phyloP scores from a whole-genome alignment of 192 early-diverging fungal genomes.

The Coemansia sp. region DNA sequence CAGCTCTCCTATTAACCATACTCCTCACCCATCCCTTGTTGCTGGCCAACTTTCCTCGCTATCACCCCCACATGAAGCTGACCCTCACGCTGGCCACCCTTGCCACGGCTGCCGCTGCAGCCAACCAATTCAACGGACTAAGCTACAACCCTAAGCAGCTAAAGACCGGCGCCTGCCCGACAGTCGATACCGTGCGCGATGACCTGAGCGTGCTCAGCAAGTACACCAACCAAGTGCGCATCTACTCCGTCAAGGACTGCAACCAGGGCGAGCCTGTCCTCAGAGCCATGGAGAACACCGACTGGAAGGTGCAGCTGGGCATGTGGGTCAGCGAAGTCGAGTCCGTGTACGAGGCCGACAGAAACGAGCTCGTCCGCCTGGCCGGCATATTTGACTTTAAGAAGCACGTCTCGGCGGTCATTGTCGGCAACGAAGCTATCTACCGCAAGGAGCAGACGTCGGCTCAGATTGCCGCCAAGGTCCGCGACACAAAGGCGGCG shows the following conservation, averaged over 20 bases:
- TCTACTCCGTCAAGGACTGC: constrained; percentile 70
- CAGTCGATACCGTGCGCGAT: constrained; percentile 60
- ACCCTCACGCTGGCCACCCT: constrained; percentile 23
- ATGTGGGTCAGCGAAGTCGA: constrained; percentile 67
- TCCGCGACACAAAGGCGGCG: constrained; percentile 49
- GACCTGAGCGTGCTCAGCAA: constrained; percentile 62
- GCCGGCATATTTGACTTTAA: constrained; percentile 49
- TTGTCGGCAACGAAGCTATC: constrained; percentile 68
- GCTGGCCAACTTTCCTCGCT: constrained; percentile 17
- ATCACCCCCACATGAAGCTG: constrained; percentile 28
- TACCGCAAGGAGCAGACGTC: constrained; percentile 60
- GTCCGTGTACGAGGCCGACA: constrained; percentile 43
- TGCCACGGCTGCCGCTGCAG: constrained; percentile 25
- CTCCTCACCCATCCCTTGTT: constrained; percentile 7
- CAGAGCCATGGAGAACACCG: constrained; percentile 63
- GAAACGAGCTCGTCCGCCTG: constrained; percentile 42
- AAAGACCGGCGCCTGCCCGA: constrained; percentile 63
- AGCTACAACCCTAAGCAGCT: constrained; percentile 63
- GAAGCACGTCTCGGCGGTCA: constrained; percentile 58
- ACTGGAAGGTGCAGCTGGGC: constrained; percentile 65
- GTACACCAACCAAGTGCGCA: constrained; percentile 61
- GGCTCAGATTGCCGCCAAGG: constrained; percentile 52
- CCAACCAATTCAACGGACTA: constrained; percentile 58
- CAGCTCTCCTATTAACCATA: background rate
- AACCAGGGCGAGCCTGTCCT: constrained; percentile 63